A percentile compares a stretch with the other conserved stretches of the same genome.
Conservation (phyloP, 805 yeast genomes). For the Lachancea cidri region DNA sequence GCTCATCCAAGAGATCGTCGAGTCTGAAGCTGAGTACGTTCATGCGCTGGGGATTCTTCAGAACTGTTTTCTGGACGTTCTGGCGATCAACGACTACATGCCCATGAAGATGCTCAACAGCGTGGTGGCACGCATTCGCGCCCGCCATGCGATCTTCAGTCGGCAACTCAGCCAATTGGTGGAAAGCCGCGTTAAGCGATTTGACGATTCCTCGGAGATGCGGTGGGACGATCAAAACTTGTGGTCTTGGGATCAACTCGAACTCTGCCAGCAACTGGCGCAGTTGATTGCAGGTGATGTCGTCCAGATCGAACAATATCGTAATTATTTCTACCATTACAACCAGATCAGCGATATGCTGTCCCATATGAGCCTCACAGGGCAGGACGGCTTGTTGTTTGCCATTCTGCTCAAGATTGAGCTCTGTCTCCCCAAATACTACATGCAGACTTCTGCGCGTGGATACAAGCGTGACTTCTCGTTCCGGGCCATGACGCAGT, state of each 20-base stretch:
- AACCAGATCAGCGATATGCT: conserved; percentile 9
- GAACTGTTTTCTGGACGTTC: conserved; percentile 6
- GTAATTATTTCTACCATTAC: conserved; percentile 3
- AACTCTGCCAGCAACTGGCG: conserved; percentile 4
- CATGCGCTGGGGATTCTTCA: conserved; percentile 7
- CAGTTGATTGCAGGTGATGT: conserved; percentile 1
- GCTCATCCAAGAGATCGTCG: conserved; percentile 6
- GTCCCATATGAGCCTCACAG: conserved; percentile 5
- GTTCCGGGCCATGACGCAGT: conserved; percentile 47
- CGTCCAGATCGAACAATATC: conserved; percentile 2
- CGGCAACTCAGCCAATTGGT: neutral
- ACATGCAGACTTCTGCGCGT: conserved; percentile 5
- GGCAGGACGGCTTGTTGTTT: conserved; percentile 7
- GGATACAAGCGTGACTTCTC: conserved; percentile 39
- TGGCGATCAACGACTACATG: conserved; percentile 7
- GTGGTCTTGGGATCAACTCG: conserved; percentile 9
- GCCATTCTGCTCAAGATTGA: conserved; percentile 8
- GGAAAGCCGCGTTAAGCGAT: conserved; percentile 3
- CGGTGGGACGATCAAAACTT: conserved; percentile 6
- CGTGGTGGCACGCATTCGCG: conserved; percentile 4
- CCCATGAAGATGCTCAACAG: conserved; percentile 7
- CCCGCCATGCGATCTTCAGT: conserved; percentile 2
- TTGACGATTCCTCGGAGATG: conserved; percentile 5
- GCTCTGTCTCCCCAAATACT: conserved; percentile 7
- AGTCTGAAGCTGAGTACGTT: conserved; percentile 8